Evolutionary conservation across 768 basidiomycete species (phyloP).

Genomic region (Flagelloscypha sp.): DNA sequence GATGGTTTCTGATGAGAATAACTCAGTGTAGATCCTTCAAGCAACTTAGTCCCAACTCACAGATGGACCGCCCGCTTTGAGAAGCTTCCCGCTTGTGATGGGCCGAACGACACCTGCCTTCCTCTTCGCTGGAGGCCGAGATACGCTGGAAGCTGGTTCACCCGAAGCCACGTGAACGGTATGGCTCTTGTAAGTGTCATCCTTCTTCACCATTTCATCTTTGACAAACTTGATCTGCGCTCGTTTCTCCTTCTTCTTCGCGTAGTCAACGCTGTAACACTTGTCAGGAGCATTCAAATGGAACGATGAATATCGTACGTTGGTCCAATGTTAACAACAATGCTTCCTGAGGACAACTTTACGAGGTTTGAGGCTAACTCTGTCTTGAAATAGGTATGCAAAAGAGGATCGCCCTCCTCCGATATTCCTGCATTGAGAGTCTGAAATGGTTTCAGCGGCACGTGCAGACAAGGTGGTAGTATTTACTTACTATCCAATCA

Average conservation of each 20-base stretch:
- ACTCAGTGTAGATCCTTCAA: conserved; percentile 3
- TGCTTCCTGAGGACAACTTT: conserved; percentile 68
- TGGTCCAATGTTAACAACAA: conserved; percentile 66
- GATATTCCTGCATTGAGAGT: conserved; percentile 67
- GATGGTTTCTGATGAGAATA: conserved; percentile 34
- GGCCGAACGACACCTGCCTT: conserved; percentile 84
- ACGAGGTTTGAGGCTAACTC: conserved; percentile 81
- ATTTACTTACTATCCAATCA: conserved; percentile 77
- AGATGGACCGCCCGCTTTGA: conserved; percentile 71
- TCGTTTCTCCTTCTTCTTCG: conserved; percentile 96
- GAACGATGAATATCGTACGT: conserved; percentile 43
- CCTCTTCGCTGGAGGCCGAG: conserved; percentile 76
- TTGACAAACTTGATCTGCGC: conserved; percentile 80
- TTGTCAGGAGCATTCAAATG: conserved; percentile 5
- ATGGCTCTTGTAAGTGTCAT: conserved; percentile 91
- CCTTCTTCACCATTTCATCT: conserved; percentile 73
- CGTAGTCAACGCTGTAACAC: conserved; percentile 69
- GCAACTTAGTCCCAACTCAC: conserved; percentile 11
- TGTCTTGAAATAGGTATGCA: conserved; percentile 93
- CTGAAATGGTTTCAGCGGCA: conserved; percentile 33
- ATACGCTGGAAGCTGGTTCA: conserved; percentile 73
- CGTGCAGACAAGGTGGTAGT: neutral
- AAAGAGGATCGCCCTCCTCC: conserved; percentile 92
- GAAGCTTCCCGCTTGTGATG: conserved; percentile 75
- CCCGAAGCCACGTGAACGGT: conserved; percentile 83